Evolutionary conservation across 2,329 filamentous ascomycete genomes (phyloP).

Genomic region (Fusarium brachygibbosum): DNA sequence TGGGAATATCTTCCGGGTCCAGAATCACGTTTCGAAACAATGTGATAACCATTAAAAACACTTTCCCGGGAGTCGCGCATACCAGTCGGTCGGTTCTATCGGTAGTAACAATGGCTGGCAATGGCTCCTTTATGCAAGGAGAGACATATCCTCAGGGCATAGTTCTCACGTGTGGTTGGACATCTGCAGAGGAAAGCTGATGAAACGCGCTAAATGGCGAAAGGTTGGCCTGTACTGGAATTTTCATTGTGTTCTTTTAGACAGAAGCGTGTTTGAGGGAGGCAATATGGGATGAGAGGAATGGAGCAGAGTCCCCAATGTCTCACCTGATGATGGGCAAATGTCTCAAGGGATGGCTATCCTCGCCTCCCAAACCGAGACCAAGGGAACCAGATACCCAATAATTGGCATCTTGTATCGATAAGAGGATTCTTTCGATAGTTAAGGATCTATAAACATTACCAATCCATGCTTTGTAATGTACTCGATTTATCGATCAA

Average conservation of each 20-base stretch:
- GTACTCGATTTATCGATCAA: no score
- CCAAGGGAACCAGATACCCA: no score
- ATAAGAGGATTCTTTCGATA: no score
- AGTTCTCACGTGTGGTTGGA: conserved; percentile 20
- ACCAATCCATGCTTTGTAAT: no score
- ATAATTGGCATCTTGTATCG: no score
- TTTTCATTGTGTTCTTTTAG: neutral
- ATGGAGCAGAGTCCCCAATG: conserved; percentile 41
- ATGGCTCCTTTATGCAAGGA: conserved; percentile 23
- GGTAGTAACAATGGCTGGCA: conserved; percentile 14
- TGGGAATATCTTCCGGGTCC: conserved; percentile 9
- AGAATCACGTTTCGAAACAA: neutral
- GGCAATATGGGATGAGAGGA: conserved; percentile 28
- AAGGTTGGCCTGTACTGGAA: conserved; percentile 4
- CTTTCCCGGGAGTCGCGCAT: conserved; percentile 10
- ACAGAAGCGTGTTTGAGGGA: conserved; percentile 23
- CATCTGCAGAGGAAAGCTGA: neutral
- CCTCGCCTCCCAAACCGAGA: rapidly evolving
- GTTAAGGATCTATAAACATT: no score
- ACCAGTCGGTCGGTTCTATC: neutral
- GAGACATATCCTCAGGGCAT: neutral
- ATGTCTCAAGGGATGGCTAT: neutral
- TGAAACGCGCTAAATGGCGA: conserved; percentile 12
- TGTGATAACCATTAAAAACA: conserved; percentile 17
- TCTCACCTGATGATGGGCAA: conserved; percentile 25